Base-by-base conservation (phyloP, 2,329 filamentous ascomycete genomes). In the Microdochium nivale region DNA sequence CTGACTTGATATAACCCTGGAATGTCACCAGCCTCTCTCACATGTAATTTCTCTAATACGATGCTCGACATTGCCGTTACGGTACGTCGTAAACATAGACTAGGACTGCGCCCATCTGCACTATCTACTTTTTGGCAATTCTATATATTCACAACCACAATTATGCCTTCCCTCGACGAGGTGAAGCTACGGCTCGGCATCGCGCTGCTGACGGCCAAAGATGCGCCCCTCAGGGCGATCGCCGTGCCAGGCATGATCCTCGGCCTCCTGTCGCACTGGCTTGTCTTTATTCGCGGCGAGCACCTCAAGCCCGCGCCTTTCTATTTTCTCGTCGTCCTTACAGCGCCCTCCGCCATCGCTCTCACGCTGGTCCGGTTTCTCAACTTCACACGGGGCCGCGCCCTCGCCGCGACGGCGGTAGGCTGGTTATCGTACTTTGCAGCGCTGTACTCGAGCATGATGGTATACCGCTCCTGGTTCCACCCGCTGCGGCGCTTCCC, bases 261-360 rank as follows among this genome's bases (percentile, higher is more conserved):
- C 11, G 55, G 55, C 27, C 30, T 56, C n/a, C 33, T 51, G 30
- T 57, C 55, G 3, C 49, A 50, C 35, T 19, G 37, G 24, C 13
- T 30, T 33, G 54, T 53, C 47, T 58, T 58, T 33, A 55, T 56
- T 23, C 53, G 30, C 49, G 56, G 56, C 10, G 54, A 58, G 40
- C 56, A 58, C 44, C 54, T 52, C 50, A 52, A 55, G 37, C 51
- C 49, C 21, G 54, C 54, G 14, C 51, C 51, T 9, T 48, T 7
- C n/a, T 49, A 53, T 25, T 51, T 55, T 7, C 47, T 54, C 32
- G 24, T 47, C 13, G 51, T 50, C 23, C 19, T 56, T 33, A 35
- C 51, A 2, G 23, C 47, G 21, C 56, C 53, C 13, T 51, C 47
- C 7, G 35, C 47, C 14, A 21, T 35, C 10, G 33, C 51, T 3